Evolutionary conservation across 169 alveolate species (phyloP), one percentile per base, ranked within the genome.

Genomic region (Haemoproteus tartakovskyi): DNA sequence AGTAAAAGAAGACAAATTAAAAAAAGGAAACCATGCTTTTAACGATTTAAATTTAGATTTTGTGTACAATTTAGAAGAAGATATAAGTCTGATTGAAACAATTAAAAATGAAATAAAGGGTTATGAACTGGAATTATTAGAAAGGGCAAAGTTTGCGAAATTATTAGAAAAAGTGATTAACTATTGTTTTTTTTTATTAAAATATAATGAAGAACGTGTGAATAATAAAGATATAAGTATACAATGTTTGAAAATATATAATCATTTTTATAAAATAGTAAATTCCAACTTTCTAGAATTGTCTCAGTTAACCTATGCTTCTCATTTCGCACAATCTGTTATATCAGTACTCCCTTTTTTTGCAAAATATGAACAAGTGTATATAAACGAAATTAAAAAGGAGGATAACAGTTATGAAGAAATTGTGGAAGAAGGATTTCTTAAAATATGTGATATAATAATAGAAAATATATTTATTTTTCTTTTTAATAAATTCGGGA

Each of bases 1-100:
- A 38, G 6, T 74, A 33, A 74, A 21, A 27, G 84, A 74, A 21
- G 84, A 74, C n/a, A 74, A 74, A 33, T 18, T 74, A 74, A 74
- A 57, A 45, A 74, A 74, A 57, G 78, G 78, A 0, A 56, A 56
- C 16, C 45, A 56, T 33, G 12, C 14, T 6, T 74, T 74, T 74
- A 46, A 40, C 3, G 43, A 24, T 9, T 57, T 74, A 16, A 41
- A 54, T 45, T 74, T 74, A 29, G 60, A 41, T 9, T 12, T 29
- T 50, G 43, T 78, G 1, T 67, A 41, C 46, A 24, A 40, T 43
- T 33, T 74, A 11, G 84, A 74, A 27, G 84, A 74, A 22, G 84
- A 74, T 24, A 56, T 74, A 57, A 18, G 84, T 57, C 54, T 74
- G 18, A 57, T 74, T 48, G 16, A 43, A 26, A 74, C 54, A 48